Conservation (phyloP, 805 yeast species). For the Scheffersomyces coipomensis region DNA sequence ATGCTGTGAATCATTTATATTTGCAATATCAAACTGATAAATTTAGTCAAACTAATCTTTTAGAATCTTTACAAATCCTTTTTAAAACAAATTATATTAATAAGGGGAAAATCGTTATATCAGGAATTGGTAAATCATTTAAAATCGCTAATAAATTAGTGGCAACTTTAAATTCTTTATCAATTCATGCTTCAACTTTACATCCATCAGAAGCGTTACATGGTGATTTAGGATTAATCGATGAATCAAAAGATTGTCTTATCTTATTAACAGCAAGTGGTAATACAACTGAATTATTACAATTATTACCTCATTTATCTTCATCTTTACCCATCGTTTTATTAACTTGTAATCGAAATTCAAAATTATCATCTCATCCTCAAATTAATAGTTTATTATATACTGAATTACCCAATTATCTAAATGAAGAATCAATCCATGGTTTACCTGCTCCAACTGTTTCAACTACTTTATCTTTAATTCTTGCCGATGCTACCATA, state of each 20-base stretch:
- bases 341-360: slow-evolving; percentile 61
- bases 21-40: slow-evolving; percentile 44
- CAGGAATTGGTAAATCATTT: slow-evolving; percentile 84
- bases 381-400: slow-evolving; percentile 53
- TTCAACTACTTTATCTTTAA: slow-evolving; percentile 73
- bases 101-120: slow-evolving; percentile 65
- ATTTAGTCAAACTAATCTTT: slow-evolving; percentile 45
- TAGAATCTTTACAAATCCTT: slow-evolving; percentile 41
- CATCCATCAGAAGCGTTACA: slow-evolving; percentile 90
- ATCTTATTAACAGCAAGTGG: slow-evolving; percentile 79
- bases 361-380: slow-evolving; percentile 51
- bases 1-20: slow-evolving; percentile 45
- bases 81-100: slow-evolving; percentile 23
- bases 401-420: slow-evolving; percentile 58
- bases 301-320: slow-evolving; percentile 57
- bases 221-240: slow-evolving; percentile 79
- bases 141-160: slow-evolving; percentile 76
- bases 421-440: slow-evolving; percentile 61
- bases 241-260: slow-evolving; percentile 52
- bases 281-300: slow-evolving; percentile 72
- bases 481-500: slow-evolving; percentile 75
- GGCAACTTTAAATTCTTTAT: slow-evolving; percentile 80
- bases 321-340: slow-evolving; percentile 52
- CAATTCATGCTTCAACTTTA: slow-evolving; percentile 61
- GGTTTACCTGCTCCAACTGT: slow-evolving; percentile 89